Conservation (phyloP, 345 rosid species). For the Linum usitatissimum region DNA sequence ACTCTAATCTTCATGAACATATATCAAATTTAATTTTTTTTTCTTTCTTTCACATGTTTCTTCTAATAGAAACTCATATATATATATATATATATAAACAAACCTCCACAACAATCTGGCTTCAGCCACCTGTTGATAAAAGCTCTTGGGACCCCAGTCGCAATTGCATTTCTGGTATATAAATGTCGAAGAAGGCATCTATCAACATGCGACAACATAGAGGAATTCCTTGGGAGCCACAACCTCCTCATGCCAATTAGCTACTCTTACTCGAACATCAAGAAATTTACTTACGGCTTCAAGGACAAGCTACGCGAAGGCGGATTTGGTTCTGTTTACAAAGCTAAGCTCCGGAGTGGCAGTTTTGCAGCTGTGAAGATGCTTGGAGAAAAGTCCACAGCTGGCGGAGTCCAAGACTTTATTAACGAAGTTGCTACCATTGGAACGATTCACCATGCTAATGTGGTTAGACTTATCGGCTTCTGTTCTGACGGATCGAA, state of each 20-base stretch:
- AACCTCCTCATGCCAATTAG: background rate
- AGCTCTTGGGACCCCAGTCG: background rate
- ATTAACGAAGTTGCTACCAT: conserved; percentile 8
- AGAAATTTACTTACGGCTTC: no score
- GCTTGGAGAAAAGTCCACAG: background rate
- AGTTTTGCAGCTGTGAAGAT: conserved; percentile 11
- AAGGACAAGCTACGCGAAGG: background rate
- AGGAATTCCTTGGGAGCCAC: background rate
- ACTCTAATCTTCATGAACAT: background rate
- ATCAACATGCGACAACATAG: background rate
- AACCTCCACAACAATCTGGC: background rate
- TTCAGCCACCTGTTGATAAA: background rate
- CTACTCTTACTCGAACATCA: background rate
- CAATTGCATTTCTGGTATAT: background rate
- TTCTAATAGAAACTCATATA: no score
- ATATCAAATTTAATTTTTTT: no score
- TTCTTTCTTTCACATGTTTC: background rate
- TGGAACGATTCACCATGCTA: conserved; percentile 11
- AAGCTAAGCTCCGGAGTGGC: background rate
- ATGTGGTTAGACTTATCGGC: conserved; percentile 7
- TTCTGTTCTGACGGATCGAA: background rate
- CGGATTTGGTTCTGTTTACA: background rate
- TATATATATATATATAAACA: no score
- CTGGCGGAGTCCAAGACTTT: conserved; percentile 1
- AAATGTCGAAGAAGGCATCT: conserved; percentile 1